phyloP scores from a whole-genome alignment of 495 filamentous ascomycete genomes.

The Paragyromitra xinjiangensis region DNA sequence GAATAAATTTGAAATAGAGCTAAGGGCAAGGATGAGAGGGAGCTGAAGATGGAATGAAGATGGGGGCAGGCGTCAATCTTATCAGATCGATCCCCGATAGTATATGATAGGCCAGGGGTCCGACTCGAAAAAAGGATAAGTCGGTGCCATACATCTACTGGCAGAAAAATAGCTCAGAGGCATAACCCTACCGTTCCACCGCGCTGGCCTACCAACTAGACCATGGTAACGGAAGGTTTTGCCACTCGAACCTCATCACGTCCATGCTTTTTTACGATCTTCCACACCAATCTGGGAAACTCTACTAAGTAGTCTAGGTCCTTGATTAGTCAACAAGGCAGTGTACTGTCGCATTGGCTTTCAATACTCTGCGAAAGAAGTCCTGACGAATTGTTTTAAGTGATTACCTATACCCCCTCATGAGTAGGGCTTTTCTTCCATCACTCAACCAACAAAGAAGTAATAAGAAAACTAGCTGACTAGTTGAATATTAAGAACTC shows the following conservation, averaged over 20 bases:
- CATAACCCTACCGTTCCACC: neutral
- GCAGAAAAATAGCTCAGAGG: neutral
- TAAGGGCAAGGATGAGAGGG: neutral
- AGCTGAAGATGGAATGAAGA: neutral
- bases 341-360: neutral
- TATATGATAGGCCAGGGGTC: neutral
- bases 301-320: neutral
- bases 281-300: neutral
- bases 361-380: neutral
- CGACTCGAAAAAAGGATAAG: neutral
- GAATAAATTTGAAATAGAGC: neutral
- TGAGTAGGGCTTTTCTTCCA: no score
- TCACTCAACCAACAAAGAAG: neutral
- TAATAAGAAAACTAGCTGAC: neutral
- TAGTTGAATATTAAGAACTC: neutral
- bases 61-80: neutral
- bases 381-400: no score
- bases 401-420: no score
- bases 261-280: neutral
- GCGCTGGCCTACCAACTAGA: neutral
- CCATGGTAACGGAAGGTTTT: neutral
- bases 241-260: neutral
- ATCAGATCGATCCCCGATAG: neutral
- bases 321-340: neutral
- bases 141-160: neutral